Evolutionary conservation across 2,329 filamentous ascomycete genomes (phyloP).

Genomic region (Monilinia fructicola): DNA sequence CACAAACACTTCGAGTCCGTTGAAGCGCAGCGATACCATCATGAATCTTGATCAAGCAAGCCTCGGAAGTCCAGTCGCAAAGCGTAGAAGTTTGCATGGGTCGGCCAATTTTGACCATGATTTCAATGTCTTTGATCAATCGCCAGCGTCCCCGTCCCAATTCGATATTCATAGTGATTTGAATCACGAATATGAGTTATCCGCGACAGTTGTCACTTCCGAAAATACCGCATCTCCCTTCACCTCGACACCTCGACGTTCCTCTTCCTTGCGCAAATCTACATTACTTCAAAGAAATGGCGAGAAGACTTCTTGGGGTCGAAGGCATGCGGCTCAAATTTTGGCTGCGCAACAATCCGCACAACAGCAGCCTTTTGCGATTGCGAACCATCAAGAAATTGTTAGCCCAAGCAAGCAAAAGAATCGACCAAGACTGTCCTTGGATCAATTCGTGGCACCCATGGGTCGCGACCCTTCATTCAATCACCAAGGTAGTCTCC

Average conservation of each 20-base stretch:
- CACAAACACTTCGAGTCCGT: slow-evolving; percentile 69
- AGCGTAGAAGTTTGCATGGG: slow-evolving; percentile 83
- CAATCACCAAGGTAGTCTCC: slow-evolving; percentile 52
- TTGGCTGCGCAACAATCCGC: slow-evolving; percentile 40
- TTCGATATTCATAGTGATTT: slow-evolving; percentile 55
- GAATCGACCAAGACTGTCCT: slow-evolving; percentile 68
- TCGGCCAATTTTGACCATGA: slow-evolving; percentile 59
- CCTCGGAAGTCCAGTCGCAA: slow-evolving; percentile 82
- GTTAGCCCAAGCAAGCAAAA: slow-evolving; percentile 58
- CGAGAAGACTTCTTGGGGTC: slow-evolving; percentile 64
- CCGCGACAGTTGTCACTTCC: slow-evolving; percentile 38
- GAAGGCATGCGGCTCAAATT: slow-evolving; percentile 55
- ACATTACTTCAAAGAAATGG: slow-evolving; percentile 82
- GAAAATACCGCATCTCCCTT: slow-evolving; percentile 38
- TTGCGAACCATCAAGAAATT: slow-evolving; percentile 46
- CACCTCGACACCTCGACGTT: slow-evolving; percentile 62
- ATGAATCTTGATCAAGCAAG: slow-evolving; percentile 82
- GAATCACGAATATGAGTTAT: slow-evolving; percentile 55
- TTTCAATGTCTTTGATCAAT: slow-evolving; percentile 76
- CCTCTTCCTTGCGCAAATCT: slow-evolving; percentile 78
- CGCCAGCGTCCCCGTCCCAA: slow-evolving; percentile 44
- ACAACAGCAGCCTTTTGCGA: slow-evolving; percentile 28
- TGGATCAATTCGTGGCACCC: slow-evolving; percentile 74
- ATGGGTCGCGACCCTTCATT: slow-evolving; percentile 65
- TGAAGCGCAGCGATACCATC: slow-evolving; percentile 87